A percentile compares a stretch with the other conserved stretches of the same genome.
Evolutionary conservation across 306 rosid species (phyloP).

Genomic region (Gleditsia sinensis): DNA sequence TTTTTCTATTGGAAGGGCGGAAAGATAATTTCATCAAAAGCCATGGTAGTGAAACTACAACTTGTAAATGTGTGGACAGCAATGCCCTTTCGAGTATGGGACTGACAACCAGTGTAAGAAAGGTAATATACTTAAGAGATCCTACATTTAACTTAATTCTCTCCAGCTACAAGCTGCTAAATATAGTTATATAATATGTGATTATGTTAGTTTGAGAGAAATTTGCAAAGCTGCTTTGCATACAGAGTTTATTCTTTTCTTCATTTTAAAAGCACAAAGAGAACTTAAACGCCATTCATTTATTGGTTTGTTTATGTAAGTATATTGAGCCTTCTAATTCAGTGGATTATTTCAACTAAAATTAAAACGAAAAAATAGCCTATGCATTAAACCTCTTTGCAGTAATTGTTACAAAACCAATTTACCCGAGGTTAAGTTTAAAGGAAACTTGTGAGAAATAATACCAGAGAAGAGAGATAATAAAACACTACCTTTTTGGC

Average conservation of each 20-base stretch:
- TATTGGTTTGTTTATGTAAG: neutral
- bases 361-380: neutral
- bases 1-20: conserved; percentile 44
- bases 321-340: neutral
- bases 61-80: conserved; percentile 73
- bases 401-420: too few species aligned
- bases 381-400: neutral
- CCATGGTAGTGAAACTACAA: conserved; percentile 47
- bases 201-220: neutral
- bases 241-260: neutral
- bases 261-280: neutral
- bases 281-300: neutral
- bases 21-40: conserved; percentile 39
- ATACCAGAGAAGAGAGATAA: too few species aligned
- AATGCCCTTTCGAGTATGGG: conserved; percentile 70
- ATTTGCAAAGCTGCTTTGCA: neutral
- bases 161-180: neutral
- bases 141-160: neutral
- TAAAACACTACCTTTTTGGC: too few species aligned
- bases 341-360: neutral
- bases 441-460: too few species aligned
- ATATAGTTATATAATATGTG: neutral
- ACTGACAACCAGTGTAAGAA: conserved; percentile 84
- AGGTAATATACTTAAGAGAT: conserved; percentile 50
- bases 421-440: too few species aligned